Base-by-base conservation (phyloP, 2,329 filamentous ascomycete genomes). In the Claviceps sp. region DNA sequence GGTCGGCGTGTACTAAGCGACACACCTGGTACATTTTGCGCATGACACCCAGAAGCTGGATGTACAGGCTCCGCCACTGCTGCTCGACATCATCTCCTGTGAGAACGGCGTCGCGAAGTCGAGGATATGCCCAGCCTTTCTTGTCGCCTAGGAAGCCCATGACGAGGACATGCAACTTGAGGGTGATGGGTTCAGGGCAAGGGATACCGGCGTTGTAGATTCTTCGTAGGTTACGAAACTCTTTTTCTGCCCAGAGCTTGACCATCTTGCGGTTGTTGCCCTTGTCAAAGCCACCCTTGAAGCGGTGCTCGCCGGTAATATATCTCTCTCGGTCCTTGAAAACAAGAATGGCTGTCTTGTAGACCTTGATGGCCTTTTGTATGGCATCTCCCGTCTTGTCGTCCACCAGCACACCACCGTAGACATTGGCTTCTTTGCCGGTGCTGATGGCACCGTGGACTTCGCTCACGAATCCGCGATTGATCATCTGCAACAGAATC, bases 291-390 rank as follows among this genome's bases (percentile, higher is more conserved):
- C 91, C 91, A 55, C 82, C 78, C 59, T 88, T 81, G 74, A 98
- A 98, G 24, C 93, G 78, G 70, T 90, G 89, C 70, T 98, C 93
- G 58, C 93, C 93, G 1, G 85, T 86, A 56, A 98, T 93, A 68
- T 98, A 98, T 62, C 89, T 85, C 69, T 96, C 90, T 54, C 93
- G 81, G 70, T 98, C 93, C 72, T 97, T 97, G 81, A 98, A 98
- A 24, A 94, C 89, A 36, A 98, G 73, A 57, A 98, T 98, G 51
- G 87, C 87, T 7, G 93, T 98, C 77, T 98, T 98, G 80, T 98
- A 98, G 49, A 98, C 88, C 72, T 98, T 98, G 74, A 97, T 89
- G 13, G 93, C 93, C 48, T 89, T 81, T 62, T 95, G 88, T 0
- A 82, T 70, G 1, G 79, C 71, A 20, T 75, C 70, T 41, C 73